Conservation (phyloP, 78 protist genomes). For the Speleostelium caveatum region DNA sequence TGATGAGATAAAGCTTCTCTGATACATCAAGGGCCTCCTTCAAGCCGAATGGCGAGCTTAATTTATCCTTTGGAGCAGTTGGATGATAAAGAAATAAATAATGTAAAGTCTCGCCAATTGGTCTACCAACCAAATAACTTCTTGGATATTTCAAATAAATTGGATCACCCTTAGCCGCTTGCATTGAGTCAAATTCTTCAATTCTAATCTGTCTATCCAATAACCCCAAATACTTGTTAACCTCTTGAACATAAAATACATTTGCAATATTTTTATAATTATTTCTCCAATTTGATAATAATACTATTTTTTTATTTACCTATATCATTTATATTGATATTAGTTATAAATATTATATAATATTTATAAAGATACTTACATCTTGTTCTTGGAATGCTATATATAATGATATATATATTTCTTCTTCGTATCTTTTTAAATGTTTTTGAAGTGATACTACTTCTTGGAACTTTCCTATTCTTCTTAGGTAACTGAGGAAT, state of each 20-base stretch:
- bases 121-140: not conserved
- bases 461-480: slow-evolving; percentile 21
- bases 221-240: not conserved
- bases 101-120: not conserved
- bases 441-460: not conserved
- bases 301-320: not conserved
- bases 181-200: slow-evolving; percentile 17
- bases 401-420: slow-evolving; percentile 5
- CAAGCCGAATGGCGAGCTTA: not conserved
- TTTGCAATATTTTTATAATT: not conserved
- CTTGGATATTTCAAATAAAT: not conserved
- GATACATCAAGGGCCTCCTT: not conserved
- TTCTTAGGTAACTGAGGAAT: slow-evolving; percentile 9
- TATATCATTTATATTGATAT: not conserved
- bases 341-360: not conserved
- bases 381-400: slow-evolving; percentile 10
- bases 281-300: not conserved
- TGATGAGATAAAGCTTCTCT: not conserved
- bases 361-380: not conserved
- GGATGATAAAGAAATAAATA: slow-evolving; percentile 26
- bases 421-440: not conserved
- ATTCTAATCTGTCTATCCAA: slow-evolving; percentile 28
- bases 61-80: slow-evolving; percentile 28
- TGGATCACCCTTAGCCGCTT: not conserved
- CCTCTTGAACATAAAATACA: not conserved